phyloP scores from a whole-genome alignment of 371 early-diverging fungal genomes.

The Mortierella sp. region DNA sequence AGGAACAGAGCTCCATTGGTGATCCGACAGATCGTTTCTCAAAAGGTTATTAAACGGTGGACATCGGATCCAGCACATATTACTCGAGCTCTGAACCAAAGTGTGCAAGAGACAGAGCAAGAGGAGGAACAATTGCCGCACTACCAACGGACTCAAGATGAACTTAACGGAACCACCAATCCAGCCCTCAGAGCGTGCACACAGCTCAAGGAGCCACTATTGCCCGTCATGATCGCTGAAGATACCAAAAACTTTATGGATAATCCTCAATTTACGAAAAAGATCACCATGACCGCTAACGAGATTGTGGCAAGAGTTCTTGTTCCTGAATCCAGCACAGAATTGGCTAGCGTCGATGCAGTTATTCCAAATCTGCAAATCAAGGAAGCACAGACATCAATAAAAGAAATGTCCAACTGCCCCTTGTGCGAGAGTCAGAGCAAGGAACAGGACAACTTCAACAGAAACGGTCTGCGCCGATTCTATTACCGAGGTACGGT shows the following conservation, averaged over 20 bases:
- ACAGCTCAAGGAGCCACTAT: constrained; percentile 2
- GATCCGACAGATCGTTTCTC: constrained; percentile 34
- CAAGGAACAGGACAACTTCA: constrained; percentile 2
- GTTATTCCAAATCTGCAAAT: background rate
- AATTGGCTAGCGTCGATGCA: constrained; percentile 2
- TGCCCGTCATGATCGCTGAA: constrained; percentile 48
- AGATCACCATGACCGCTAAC: constrained; percentile 32
- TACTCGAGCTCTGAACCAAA: constrained; percentile 14
- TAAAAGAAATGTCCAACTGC: constrained; percentile 3
- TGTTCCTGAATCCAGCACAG: background rate
- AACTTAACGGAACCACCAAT: background rate
- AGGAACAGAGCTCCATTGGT: constrained; percentile 37
- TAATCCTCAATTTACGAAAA: constrained; percentile 45
- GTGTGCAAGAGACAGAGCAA: background rate
- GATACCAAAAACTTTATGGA: constrained; percentile 53
- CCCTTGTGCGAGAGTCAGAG: constrained; percentile 17
- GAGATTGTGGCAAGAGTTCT: constrained; percentile 27
- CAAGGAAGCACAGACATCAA: constrained; percentile 7
- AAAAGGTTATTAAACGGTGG: constrained; percentile 23
- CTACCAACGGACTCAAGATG: background rate
- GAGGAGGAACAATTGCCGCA: background rate
- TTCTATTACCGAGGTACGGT: constrained; percentile 51
- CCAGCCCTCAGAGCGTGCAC: too few species aligned
- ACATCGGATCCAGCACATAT: constrained; percentile 22
- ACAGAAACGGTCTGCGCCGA: constrained; percentile 8